A percentile compares a stretch with the other conserved stretches of the same genome.
Evolutionary conservation across 441 rosid species (phyloP).

Genomic region (Syzygium malaccense): DNA sequence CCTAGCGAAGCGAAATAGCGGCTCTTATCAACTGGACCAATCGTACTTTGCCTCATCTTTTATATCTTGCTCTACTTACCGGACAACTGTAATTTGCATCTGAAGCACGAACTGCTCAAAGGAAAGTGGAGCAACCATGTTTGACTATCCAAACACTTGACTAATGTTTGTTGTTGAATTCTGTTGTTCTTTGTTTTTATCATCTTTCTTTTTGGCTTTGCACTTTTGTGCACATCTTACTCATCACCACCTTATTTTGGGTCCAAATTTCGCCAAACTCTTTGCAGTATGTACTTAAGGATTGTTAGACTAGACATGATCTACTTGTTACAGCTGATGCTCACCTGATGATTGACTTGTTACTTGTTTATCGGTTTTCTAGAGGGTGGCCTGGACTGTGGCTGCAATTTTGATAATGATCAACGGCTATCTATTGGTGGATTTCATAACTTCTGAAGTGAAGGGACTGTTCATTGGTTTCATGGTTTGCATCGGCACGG

Average conservation of each 20-base stretch:
- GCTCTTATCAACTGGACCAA: neutral
- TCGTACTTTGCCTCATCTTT: neutral
- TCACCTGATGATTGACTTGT: neutral
- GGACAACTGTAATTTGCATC: neutral
- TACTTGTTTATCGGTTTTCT: neutral
- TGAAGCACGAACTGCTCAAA: neutral
- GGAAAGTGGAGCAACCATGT: neutral
- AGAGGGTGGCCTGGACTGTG: conserved; percentile 1
- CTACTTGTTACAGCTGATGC: neutral
- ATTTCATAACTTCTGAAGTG: neutral
- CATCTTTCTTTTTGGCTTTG: neutral
- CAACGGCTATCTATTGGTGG: neutral
- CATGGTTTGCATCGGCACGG: neutral
- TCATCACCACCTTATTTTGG: neutral
- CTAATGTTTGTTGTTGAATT: neutral
- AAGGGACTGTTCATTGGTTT: neutral
- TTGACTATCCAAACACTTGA: neutral
- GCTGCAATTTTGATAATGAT: neutral
- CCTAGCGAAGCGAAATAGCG: neutral
- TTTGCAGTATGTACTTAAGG: neutral
- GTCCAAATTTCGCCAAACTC: neutral
- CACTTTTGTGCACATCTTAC: neutral
- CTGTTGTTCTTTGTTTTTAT: neutral
- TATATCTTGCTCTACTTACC: neutral
- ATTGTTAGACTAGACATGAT: neutral